Evolutionary conservation across 768 basidiomycete species (phyloP).

Genomic region (Botryobasidium botryosum): DNA sequence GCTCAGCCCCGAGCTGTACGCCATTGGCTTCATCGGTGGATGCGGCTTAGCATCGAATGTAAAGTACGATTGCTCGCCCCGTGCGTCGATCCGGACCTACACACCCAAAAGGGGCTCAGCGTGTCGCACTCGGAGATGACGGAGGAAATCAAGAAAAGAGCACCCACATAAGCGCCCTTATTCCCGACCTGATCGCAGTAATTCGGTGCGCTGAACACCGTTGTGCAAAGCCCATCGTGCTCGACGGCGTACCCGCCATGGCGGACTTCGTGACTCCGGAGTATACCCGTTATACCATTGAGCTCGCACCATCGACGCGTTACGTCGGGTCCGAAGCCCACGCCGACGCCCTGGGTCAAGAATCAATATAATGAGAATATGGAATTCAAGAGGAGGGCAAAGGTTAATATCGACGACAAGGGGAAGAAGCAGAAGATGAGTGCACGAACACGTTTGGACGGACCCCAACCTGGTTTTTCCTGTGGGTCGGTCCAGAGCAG

Average conservation of each 20-base stretch:
- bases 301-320: slow-evolving; percentile 76
- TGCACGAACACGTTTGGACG: slow-evolving; percentile 72
- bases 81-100: slow-evolving; percentile 68
- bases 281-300: slow-evolving; percentile 73
- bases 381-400: slow-evolving; percentile 10
- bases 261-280: slow-evolving; percentile 93
- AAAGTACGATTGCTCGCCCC: slow-evolving; percentile 51
- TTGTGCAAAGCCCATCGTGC: slow-evolving; percentile 87
- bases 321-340: slow-evolving; percentile 90
- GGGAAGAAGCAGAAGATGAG: slow-evolving; percentile 3
- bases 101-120: slow-evolving; percentile 5
- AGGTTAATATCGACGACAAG: slow-evolving; percentile 6
- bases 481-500: slow-evolving; percentile 96
- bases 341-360: slow-evolving; percentile 93
- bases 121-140: neutral
- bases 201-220: slow-evolving; percentile 73
- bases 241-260: slow-evolving; percentile 92
- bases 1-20: slow-evolving; percentile 46
- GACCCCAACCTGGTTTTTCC: slow-evolving; percentile 71
- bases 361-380: slow-evolving; percentile 9
- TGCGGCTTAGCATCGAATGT: slow-evolving; percentile 71
- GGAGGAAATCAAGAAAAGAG: slow-evolving; percentile 1
- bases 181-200: slow-evolving; percentile 86
- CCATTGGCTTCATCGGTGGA: slow-evolving; percentile 88
- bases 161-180: slow-evolving; percentile 75